These are phyloP conservation scores for Recurvomyces mirabilis DNA, from an alignment of 495 filamentous ascomycete species.

Conservation along the genomic window DNA sequence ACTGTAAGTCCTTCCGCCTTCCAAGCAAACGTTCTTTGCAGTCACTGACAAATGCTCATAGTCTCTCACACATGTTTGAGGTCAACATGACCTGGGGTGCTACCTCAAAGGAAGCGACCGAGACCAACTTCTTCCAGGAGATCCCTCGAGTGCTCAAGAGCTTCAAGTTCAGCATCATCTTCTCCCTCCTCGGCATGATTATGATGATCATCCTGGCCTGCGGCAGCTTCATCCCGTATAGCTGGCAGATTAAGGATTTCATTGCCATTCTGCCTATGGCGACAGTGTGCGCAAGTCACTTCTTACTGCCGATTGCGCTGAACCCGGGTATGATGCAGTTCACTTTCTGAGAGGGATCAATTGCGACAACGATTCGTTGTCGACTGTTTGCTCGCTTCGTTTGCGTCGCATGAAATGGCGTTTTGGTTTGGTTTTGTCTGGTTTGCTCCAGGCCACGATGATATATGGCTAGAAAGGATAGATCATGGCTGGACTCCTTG, in stretches of 20 bases:
- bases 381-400: background rate
- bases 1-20: background rate
- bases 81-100: slow-evolving; percentile 42
- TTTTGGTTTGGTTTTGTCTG: background rate
- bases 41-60: slow-evolving; percentile 16
- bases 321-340: slow-evolving; percentile 77
- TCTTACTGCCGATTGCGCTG: slow-evolving; percentile 59
- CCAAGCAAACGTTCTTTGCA: background rate
- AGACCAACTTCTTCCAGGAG: slow-evolving; percentile 71
- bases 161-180: slow-evolving; percentile 67
- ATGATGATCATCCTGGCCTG: slow-evolving; percentile 56
- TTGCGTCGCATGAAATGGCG: background rate
- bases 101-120: slow-evolving; percentile 46
- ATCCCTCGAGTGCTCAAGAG: slow-evolving; percentile 62
- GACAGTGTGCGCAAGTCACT: slow-evolving; percentile 56
- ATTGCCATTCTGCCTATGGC: slow-evolving; percentile 74
- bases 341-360: slow-evolving; percentile 41
- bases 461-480: background rate
- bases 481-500: too few relatives aligned
- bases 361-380: too few relatives aligned
- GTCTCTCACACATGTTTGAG: slow-evolving; percentile 40
- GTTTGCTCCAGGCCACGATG: background rate
- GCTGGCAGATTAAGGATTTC: slow-evolving; percentile 63
- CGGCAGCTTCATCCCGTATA: slow-evolving; percentile 50
- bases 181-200: slow-evolving; percentile 48